A percentile compares a stretch with the other conserved stretches of the same genome.
phyloP scores from a whole-genome alignment of 2,329 filamentous ascomycete genomes.

The Pseudogymnoascus sp. region DNA sequence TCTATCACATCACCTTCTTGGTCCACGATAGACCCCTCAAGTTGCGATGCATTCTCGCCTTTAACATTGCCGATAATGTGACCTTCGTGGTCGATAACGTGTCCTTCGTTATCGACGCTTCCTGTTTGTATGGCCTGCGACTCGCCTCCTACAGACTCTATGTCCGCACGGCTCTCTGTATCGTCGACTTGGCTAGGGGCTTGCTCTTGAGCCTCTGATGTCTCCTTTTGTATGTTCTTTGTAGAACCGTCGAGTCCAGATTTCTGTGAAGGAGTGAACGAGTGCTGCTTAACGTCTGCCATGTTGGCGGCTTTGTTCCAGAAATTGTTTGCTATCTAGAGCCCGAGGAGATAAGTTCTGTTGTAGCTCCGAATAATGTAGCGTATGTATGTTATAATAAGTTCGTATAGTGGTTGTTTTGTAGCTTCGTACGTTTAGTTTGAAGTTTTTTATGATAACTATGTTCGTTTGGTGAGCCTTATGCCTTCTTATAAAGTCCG shows the following conservation, averaged over 20 bases:
- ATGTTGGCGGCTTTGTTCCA: neutral
- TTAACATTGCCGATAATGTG: constrained; percentile 45
- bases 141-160: constrained; percentile 18
- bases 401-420: neutral
- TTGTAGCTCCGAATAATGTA: neutral
- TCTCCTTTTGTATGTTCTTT: constrained; percentile 9
- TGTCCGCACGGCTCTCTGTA: constrained; percentile 17
- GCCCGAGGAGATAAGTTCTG: neutral
- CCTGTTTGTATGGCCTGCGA: constrained; percentile 13
- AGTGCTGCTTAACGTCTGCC: neutral
- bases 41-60: constrained; percentile 42
- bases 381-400: neutral
- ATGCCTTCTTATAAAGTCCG: neutral
- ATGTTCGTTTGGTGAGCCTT: neutral
- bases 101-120: constrained; percentile 40
- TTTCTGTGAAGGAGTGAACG: neutral
- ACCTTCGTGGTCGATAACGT: constrained; percentile 47
- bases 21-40: constrained; percentile 40
- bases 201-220: constrained; percentile 14
- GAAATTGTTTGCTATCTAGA: neutral
- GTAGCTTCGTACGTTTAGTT: neutral
- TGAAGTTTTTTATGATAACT: neutral
- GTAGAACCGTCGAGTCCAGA: neutral
- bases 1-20: constrained; percentile 50
- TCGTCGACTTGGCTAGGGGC: constrained; percentile 16